Base-by-base conservation (phyloP, 2,329 filamentous ascomycete genomes). In the Diplodia corticola region DNA sequence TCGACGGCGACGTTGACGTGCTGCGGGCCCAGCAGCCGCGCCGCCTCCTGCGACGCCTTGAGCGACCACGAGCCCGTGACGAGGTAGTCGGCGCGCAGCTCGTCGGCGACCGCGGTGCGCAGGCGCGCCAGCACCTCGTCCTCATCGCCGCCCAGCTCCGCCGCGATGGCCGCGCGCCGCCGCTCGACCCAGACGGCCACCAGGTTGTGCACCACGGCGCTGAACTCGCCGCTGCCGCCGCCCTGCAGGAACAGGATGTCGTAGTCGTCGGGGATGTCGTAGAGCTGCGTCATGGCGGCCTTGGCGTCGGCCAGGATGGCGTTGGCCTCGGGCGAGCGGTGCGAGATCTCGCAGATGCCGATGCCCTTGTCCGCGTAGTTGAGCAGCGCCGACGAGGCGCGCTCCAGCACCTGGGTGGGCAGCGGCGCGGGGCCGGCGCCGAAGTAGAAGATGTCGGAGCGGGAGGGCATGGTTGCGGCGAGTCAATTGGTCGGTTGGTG, bases 61-160 rank as follows among this genome's bases (percentile, higher is more conserved):
- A 92, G 83, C 20, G 91, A 96, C 92, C 93, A 98, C 64, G 89
- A 88, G 64, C 94, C 94, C 3, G 94, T 97, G 64, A 97, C 87
- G 53, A 97, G 80, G 79, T 97, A 98, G 79, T 98, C 94, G 50
- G 96, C 77, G 80, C 89, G 91, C 71, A 97, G 81, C 67, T 94
- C 86, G 65, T 86, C 81, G 60, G 89, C 84, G 5, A 93, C 85
- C 63, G 88, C 84, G 72, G 87, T 86, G 68, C 85, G 83, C 68
- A 91, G 81, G 68, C 89, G 83, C 71, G 85, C 81, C 67, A 87
- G 81, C 12, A 90, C 76, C 61, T 86, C 83, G 40, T 74, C 77
- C 15, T 69, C 77, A 67, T 71, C 75, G 13, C 75, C 78, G 20
- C 82, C 81, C 10, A 88, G 78, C 67, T 88, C 81, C 72, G 84